Evolutionary conservation across 208 protist genomes (phyloP), one percentile per base, ranked within the genome.

Genomic region (Trypanosoma boissoni): DNA sequence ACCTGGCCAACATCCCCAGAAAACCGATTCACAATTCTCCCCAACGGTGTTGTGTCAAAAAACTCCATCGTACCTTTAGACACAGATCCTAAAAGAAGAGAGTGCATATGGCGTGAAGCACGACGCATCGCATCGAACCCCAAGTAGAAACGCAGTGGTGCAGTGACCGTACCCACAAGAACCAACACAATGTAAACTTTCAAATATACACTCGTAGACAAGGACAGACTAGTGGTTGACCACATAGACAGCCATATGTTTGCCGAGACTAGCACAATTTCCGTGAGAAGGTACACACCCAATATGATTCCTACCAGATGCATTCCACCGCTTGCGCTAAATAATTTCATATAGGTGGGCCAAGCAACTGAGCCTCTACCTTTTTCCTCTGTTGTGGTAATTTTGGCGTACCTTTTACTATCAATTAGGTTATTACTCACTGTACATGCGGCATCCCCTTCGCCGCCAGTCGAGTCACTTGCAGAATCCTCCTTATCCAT

Each of bases 31-130:
- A 91, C 41, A 20, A 91, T 52, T 20, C 93, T 72, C 0, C 95
- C 95, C 3, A 78, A 14, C 0, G 91, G 91, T 2, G 82, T 98
- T 6, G 70, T 78, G 61, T 97, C 88, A 67, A 97, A 98, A 66
- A 96, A 98, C 20, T 32, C 26, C 63, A 89, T 86, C 12, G 80
- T 80, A 4, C 66, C 73, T 12, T 34, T 31, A 14, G 81, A 52
- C 20, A 87, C 57, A 26, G 59, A 76, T 0, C 37, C 43, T 9
- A 86, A 62, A 28, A 84, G 53, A 23, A 52, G 20, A 10, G 32
- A 8, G 50, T 89, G 78, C 4, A 86, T 24, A 27, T 34, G 53
- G 6, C 44, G 49, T 10, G 64, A 46, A 14, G 72, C 70, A 0
- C 20, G 29, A 16, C 80, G 54, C 53, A 60, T 59, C 2, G 48